phyloP scores from a whole-genome alignment of 2,329 filamentous ascomycete species.

The Fusarium praegraminearum region DNA sequence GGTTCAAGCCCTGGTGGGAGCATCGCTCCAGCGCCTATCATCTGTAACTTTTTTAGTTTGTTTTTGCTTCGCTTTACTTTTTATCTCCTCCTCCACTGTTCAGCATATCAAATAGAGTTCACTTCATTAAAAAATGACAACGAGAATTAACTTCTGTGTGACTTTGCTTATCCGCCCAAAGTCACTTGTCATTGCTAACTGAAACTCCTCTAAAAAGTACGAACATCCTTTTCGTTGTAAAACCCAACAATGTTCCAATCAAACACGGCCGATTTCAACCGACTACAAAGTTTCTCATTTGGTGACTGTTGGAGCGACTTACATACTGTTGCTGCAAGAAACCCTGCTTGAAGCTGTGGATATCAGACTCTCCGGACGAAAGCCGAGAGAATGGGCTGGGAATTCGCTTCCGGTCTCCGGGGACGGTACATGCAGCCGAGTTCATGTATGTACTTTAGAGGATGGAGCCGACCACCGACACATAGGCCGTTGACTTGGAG shows the following conservation, averaged over 20 bases:
- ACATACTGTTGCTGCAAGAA: background rate
- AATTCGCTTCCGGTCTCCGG: slow-evolving; percentile 14
- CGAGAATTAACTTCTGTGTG: background rate
- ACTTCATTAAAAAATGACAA: too few relatives aligned
- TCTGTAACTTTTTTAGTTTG: slow-evolving; percentile 13
- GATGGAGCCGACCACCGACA: slow-evolving; percentile 11
- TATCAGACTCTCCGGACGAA: background rate
- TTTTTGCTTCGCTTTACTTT: background rate
- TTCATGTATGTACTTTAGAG: slow-evolving; percentile 7
- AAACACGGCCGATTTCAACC: background rate
- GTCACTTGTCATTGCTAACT: background rate
- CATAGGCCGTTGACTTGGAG: background rate
- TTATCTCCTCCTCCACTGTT: background rate
- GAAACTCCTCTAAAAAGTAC: background rate
- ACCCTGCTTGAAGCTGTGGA: background rate
- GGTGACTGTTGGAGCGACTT: background rate
- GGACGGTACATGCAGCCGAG: background rate
- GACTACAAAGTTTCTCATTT: background rate
- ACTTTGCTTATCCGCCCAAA: background rate
- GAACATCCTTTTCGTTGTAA: background rate
- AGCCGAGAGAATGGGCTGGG: slow-evolving; percentile 11
- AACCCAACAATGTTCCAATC: background rate
- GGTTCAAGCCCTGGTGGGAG: slow-evolving; percentile 49
- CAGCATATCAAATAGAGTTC: too few relatives aligned
- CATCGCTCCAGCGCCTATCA: slow-evolving; percentile 40